A percentile compares a stretch with the other conserved stretches of the same genome.
These are phyloP conservation scores for Acacia confusa DNA, from an alignment of 306 rosid genomes.

Conservation along the genomic window DNA sequence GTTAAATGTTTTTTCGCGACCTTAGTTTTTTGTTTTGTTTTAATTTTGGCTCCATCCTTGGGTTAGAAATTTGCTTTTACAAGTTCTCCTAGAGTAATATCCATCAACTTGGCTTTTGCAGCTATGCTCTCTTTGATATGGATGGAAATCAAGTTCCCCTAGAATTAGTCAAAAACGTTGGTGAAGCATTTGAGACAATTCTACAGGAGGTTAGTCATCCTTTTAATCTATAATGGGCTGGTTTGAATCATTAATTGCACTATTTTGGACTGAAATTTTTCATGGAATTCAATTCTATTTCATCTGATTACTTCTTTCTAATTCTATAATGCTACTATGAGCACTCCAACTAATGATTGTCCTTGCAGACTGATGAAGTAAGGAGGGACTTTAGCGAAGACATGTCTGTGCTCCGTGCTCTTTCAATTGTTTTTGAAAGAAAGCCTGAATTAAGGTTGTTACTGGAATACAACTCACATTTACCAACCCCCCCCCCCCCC, in stretches of 20 bases:
- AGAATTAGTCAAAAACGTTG: slow-evolving; percentile 79
- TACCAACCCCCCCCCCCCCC: too few relatives aligned
- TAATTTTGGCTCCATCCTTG: neutral
- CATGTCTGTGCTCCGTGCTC: slow-evolving; percentile 78
- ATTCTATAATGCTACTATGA: slow-evolving; percentile 21
- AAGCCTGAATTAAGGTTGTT: slow-evolving; percentile 77
- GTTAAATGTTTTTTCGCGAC: slow-evolving; percentile 2
- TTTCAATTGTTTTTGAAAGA: slow-evolving; percentile 78
- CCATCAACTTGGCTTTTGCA: slow-evolving; percentile 39
- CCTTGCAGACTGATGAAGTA: slow-evolving; percentile 65
- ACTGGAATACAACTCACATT: neutral
- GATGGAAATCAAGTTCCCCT: slow-evolving; percentile 94
- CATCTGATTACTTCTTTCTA: slow-evolving; percentile 9
- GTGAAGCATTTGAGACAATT: slow-evolving; percentile 66
- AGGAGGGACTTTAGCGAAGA: slow-evolving; percentile 71
- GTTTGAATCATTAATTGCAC: slow-evolving; percentile 14
- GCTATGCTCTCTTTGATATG: slow-evolving; percentile 96
- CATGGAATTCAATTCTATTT: slow-evolving; percentile 8
- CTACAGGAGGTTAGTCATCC: slow-evolving; percentile 65
- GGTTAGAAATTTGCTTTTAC: neutral
- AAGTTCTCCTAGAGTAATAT: slow-evolving; percentile 9
- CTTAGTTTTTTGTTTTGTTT: neutral
- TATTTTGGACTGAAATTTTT: neutral
- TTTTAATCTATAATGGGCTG: neutral
- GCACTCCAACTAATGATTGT: slow-evolving; percentile 33